phyloP scores from a whole-genome alignment of 108 stramenopile species.

The Nitzschia sp. region DNA sequence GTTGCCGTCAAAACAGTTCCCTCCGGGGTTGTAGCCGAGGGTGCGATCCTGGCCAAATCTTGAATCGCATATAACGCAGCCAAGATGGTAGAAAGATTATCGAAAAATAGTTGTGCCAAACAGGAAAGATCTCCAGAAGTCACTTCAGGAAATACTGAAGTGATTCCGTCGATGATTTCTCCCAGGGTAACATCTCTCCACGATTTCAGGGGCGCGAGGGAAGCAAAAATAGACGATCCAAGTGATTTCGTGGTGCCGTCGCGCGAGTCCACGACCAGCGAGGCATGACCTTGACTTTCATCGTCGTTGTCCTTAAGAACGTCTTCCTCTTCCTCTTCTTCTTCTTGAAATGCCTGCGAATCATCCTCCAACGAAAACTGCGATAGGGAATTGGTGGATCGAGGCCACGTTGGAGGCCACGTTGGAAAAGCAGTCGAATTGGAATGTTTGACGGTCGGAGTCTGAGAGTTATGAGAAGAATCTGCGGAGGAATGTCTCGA shows the following conservation, averaged over 20 bases:
- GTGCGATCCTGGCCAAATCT: conserved; percentile 15
- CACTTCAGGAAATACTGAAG: background rate
- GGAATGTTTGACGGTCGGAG: background rate
- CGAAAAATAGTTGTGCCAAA: conserved; percentile 54
- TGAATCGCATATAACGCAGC: conserved; percentile 41
- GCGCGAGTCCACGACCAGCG: background rate
- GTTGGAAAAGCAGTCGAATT: background rate
- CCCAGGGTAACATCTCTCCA: conserved; percentile 2
- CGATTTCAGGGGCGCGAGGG: background rate
- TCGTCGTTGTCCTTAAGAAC: background rate
- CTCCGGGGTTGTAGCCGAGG: conserved; percentile 5
- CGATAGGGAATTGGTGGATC: background rate
- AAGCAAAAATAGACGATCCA: background rate
- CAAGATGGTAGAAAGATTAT: conserved; percentile 55
- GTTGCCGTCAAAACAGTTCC: conserved; percentile 6
- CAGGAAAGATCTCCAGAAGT: conserved; percentile 33
- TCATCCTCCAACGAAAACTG: background rate
- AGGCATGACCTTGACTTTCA: background rate
- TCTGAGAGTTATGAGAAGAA: background rate
- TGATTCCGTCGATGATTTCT: background rate
- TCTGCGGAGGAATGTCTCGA: background rate
- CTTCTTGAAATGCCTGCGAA: background rate
- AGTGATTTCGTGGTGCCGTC: background rate
- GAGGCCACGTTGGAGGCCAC: background rate
- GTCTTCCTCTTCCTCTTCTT: background rate